Percentiles rank a stretch among this genome's conserved stretches.
Conservation (phyloP, 345 rosid species). For the Populus simonii region DNA sequence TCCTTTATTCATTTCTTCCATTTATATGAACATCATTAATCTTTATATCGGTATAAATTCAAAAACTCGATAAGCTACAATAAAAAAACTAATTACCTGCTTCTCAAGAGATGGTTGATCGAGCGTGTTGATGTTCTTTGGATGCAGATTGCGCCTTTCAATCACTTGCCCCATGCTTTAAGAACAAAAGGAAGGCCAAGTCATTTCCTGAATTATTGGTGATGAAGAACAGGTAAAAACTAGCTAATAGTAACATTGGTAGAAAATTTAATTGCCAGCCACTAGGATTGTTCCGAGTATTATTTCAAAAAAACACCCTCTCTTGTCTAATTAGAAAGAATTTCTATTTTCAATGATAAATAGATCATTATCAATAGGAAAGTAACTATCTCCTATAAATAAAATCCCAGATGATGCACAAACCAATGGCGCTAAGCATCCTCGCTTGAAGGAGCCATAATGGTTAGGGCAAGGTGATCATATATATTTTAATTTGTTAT, state of each 20-base stretch:
- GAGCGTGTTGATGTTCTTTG: conserved; percentile 12
- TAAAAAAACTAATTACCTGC: conserved; percentile 19
- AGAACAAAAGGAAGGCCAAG: neutral
- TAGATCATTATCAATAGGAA: neutral
- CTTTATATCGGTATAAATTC: too few relatives aligned
- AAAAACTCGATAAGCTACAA: neutral
- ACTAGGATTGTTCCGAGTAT: neutral
- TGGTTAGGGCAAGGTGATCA: neutral
- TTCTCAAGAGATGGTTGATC: conserved; percentile 32
- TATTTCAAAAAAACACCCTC: too few relatives aligned
- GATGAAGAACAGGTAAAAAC: neutral
- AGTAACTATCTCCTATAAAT: neutral
- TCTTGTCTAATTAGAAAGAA: neutral
- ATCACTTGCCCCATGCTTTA: conserved; percentile 34
- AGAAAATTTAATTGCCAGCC: neutral
- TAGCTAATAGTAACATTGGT: neutral
- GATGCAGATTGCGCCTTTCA: conserved; percentile 26
- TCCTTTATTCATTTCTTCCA: neutral
- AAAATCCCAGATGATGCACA: neutral
- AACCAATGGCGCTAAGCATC: neutral
- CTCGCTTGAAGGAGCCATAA: neutral
- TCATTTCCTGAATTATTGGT: too few relatives aligned
- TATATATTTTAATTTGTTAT: too few relatives aligned
- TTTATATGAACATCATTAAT: neutral
- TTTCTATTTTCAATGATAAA: neutral